Evolutionary conservation across 177 flowering plant species (phyloP).

Genomic region (Tripterygium wilfordii): DNA sequence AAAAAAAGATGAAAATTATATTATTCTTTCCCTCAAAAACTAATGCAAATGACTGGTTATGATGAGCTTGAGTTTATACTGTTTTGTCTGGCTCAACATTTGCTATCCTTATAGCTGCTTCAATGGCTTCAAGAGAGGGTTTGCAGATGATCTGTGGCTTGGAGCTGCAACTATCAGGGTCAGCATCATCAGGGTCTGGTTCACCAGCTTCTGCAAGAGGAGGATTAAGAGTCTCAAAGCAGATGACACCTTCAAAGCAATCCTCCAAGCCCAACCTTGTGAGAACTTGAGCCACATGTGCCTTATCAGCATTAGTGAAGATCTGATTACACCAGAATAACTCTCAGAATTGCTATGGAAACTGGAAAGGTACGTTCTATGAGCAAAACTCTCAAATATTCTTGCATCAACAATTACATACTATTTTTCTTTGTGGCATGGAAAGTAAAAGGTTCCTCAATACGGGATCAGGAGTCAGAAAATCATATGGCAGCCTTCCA

Average conservation of each 20-base stretch:
- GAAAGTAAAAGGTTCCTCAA: constrained; percentile 73
- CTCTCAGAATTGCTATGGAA: not conserved
- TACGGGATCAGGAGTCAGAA: constrained; percentile 73
- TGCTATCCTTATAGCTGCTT: constrained; percentile 70
- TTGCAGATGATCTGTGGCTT: constrained; percentile 58
- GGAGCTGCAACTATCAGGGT: not conserved
- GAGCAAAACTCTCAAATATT: too few species aligned
- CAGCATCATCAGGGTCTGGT: constrained; percentile 4
- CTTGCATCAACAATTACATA: constrained; percentile 23
- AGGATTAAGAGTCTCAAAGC: constrained; percentile 93
- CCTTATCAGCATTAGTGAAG: constrained; percentile 81
- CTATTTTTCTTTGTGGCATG: constrained; percentile 86
- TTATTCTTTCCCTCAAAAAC: too few species aligned
- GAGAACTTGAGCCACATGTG: constrained; percentile 60
- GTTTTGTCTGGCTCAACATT: constrained; percentile 63
- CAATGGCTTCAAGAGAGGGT: constrained; percentile 74
- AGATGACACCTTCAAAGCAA: constrained; percentile 89
- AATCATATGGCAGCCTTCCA: constrained; percentile 81
- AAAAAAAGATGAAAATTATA: constrained; percentile 1
- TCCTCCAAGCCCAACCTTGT: constrained; percentile 71
- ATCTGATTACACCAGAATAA: constrained; percentile 35
- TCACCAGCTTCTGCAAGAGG: too few species aligned
- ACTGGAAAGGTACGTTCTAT: not conserved
- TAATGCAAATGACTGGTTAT: too few species aligned
- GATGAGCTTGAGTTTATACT: too few species aligned